phyloP scores from a whole-genome alignment of 2,329 filamentous ascomycete species.

The Fusarium sp. region DNA sequence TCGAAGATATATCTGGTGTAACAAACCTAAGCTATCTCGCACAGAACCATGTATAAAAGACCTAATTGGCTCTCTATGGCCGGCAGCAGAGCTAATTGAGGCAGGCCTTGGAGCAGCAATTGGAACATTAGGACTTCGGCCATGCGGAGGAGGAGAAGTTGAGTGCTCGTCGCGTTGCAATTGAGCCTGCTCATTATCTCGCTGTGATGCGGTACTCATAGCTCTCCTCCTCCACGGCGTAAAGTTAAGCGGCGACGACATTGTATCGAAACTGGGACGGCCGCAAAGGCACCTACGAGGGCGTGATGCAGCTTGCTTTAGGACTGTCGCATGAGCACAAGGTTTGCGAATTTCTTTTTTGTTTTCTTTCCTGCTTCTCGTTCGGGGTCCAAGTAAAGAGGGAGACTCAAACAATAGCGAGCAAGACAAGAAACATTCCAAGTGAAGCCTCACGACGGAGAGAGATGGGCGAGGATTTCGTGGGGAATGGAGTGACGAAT shows the following conservation, averaged over 20 bases:
- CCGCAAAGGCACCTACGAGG: conserved; percentile 36
- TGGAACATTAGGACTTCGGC: conserved; percentile 33
- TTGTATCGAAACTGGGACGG: conserved; percentile 44
- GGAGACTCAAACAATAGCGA: conserved; percentile 29
- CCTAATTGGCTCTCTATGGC: conserved; percentile 74
- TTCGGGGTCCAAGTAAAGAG: conserved; percentile 9
- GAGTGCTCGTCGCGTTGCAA: conserved; percentile 48
- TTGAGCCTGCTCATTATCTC: conserved; percentile 43
- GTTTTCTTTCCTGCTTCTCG: conserved; percentile 3
- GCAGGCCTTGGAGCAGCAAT: conserved; percentile 55
- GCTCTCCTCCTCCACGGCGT: conserved; percentile 63
- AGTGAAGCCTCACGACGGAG: conserved; percentile 31
- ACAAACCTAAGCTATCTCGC: conserved; percentile 69
- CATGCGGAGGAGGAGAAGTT: conserved; percentile 41
- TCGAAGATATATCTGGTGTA: not conserved
- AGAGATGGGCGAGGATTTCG: conserved; percentile 37
- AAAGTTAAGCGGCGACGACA: conserved; percentile 64
- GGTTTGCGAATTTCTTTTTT: conserved; percentile 5
- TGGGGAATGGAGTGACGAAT: conserved; percentile 48
- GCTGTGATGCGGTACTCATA: conserved; percentile 55
- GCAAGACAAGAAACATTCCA: conserved; percentile 43
- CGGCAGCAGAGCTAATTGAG: conserved; percentile 53
- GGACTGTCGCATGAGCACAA: conserved; percentile 40
- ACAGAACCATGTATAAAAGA: conserved; percentile 78
- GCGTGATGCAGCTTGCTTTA: conserved; percentile 34